Evolutionary conservation across 306 rosid genomes (phyloP).

Genomic region (Glycine tomentella): DNA sequence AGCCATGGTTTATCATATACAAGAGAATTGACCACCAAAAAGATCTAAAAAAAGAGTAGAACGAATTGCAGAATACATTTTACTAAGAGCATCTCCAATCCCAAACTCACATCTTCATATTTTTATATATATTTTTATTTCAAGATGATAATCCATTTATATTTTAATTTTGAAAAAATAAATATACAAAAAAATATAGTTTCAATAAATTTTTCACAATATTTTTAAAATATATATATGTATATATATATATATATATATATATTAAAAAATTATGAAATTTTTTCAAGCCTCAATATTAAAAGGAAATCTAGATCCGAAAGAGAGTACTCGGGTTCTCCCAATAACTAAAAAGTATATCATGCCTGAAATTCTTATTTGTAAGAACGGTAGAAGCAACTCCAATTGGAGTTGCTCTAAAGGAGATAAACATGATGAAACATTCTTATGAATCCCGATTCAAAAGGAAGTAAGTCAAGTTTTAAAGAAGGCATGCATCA

Average conservation of each 20-base stretch:
- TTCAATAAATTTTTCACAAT: no score
- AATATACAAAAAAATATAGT: not conserved
- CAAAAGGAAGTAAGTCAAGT: conserved; percentile 32
- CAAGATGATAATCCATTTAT: not conserved
- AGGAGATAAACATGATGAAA: conserved; percentile 14
- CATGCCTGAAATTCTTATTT: not conserved
- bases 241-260: no score
- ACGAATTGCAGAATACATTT: conserved; percentile 20
- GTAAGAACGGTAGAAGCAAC: not conserved
- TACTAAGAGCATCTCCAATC: not conserved
- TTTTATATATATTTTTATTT: not conserved
- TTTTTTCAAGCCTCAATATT: no score
- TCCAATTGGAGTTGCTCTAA: not conserved
- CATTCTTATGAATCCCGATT: conserved; percentile 8
- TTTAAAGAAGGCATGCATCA: not conserved
- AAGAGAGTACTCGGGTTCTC: no score
- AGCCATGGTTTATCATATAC: not conserved
- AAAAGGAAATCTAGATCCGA: no score
- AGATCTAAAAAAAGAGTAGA: not conserved
- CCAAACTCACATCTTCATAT: not conserved
- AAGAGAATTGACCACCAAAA: not conserved
- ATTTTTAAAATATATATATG: no score
- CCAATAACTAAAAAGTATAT: no score
- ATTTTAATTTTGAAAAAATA: conserved; percentile 1
- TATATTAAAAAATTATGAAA: no score